Conservation (phyloP, 305 asterid genomes). For the Galium porrigens region DNA sequence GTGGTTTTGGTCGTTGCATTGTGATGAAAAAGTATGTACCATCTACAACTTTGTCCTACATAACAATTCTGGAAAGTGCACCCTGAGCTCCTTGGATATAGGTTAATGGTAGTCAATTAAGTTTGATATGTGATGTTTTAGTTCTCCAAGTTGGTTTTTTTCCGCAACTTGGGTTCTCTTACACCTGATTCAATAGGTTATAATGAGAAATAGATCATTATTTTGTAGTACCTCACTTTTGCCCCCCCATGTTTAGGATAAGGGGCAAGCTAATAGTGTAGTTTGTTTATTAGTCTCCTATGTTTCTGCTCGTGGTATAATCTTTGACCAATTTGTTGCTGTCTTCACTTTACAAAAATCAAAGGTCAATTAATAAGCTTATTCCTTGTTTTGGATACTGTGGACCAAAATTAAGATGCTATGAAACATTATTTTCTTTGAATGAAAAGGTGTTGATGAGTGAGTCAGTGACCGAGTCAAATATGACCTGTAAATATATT, state of each 20-base stretch:
- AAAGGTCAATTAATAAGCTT: neutral
- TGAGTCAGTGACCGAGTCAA: neutral
- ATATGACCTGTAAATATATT: neutral
- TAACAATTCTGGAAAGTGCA: neutral
- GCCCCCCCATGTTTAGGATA: neutral
- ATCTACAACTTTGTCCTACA: constrained; percentile 3
- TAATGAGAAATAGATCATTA: neutral
- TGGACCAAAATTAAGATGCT: neutral
- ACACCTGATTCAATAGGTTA: neutral
- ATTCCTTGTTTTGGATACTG: neutral
- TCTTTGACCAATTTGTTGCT: neutral
- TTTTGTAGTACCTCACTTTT: neutral
- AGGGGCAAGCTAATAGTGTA: neutral
- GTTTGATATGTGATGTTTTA: neutral
- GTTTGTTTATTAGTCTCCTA: neutral
- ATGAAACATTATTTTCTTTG: neutral
- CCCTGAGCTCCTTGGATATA: neutral
- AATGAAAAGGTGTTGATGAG: neutral
- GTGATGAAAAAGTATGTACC: constrained; percentile 55
- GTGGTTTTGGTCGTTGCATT: constrained; percentile 97
- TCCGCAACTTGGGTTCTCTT: neutral
- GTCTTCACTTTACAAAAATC: neutral
- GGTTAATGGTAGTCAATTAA: neutral
- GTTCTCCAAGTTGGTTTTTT: neutral
- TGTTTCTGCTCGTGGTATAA: neutral